Base-by-base conservation (phyloP, 2,329 filamentous ascomycete species). In the Claviceps purpurea region DNA sequence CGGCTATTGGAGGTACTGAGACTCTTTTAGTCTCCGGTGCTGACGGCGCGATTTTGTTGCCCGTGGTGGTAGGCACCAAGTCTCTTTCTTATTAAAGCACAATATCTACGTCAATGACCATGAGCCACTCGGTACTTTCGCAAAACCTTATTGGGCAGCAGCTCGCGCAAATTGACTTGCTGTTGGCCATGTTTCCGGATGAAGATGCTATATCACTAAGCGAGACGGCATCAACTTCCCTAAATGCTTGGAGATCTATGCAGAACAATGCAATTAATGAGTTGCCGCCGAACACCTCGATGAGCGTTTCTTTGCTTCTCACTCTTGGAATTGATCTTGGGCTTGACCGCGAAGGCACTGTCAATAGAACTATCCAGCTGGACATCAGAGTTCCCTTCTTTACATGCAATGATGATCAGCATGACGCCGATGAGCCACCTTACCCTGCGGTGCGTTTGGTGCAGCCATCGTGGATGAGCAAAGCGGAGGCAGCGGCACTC, bases 391-490 rank as follows among this genome's bases (percentile, higher is more conserved):
- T 71, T 1, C 70, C 71, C 0, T 52, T 73, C 0, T 52, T 73
- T 54, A 5, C 53, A 53, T 13, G 3, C 18, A 48, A 50, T 1
- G 50, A 46, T 1, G 22, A 24, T 10, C 54, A 51, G 0, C 49
- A 45, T 1, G n/a, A 26, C 7, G 54, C 59, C 1, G 59, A 30
- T 2, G 34, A 11, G 16, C 16, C 51, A 4, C 52, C 58, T 0
- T 71, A 76, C 14, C 61, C 73, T 1, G 67, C 70, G 4, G 58
- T 77, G 10, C 71, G 72, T 14, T 37, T 51, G 20, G 42, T 51
- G 6, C 75, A 78, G 45, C 74, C 76, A 1, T 58, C 63, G 0
- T 79, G 76, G 76, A 69, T 78, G 63, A 76, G 68, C 52, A 76
- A 72, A 57, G 71, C 73, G 6, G 70, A 76, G 22, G 59, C 71